phyloP scores from a whole-genome alignment of 805 yeast genomes.

The Hanseniaspora meyeri region DNA sequence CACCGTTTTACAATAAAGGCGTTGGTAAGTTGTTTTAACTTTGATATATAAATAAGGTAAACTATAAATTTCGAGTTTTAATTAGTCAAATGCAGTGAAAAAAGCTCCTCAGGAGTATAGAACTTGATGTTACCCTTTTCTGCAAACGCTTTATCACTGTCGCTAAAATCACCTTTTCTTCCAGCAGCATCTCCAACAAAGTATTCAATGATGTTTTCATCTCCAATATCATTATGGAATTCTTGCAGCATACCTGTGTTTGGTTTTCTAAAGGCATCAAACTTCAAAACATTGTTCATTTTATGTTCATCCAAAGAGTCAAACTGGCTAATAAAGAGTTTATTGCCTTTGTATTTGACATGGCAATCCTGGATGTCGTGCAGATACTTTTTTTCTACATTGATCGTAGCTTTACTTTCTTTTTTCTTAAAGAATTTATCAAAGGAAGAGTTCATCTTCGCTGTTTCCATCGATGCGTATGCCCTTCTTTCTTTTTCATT shows the following conservation, averaged over 20 bases:
- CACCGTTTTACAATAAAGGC: slow-evolving; percentile 51
- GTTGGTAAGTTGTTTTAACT: too few species aligned
- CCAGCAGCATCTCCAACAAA: slow-evolving; percentile 99
- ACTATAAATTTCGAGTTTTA: too few species aligned
- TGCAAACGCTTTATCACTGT: slow-evolving; percentile 66
- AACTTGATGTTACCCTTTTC: slow-evolving; percentile 40
- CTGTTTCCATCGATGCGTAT: neutral
- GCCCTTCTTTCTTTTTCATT: neutral
- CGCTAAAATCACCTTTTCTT: slow-evolving; percentile 62
- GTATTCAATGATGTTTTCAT: slow-evolving; percentile 16
- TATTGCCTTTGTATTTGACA: neutral
- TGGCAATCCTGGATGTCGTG: slow-evolving; percentile 14
- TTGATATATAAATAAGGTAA: too few species aligned
- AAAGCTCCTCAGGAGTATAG: slow-evolving; percentile 59
- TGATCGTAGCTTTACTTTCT: neutral
- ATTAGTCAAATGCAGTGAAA: slow-evolving; percentile 19
- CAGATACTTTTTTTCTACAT: slow-evolving; percentile 11
- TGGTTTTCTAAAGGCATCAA: slow-evolving; percentile 53
- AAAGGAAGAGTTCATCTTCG: neutral
- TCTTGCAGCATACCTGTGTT: slow-evolving; percentile 61
- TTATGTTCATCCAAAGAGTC: neutral
- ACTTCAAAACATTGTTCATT: neutral
- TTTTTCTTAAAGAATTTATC: neutral
- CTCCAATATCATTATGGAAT: slow-evolving; percentile 30
- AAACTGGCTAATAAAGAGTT: neutral